Evolutionary conservation across 768 basidiomycete species (phyloP), one percentile per base, ranked within the genome.

Genomic region (Inosperma sp.): DNA sequence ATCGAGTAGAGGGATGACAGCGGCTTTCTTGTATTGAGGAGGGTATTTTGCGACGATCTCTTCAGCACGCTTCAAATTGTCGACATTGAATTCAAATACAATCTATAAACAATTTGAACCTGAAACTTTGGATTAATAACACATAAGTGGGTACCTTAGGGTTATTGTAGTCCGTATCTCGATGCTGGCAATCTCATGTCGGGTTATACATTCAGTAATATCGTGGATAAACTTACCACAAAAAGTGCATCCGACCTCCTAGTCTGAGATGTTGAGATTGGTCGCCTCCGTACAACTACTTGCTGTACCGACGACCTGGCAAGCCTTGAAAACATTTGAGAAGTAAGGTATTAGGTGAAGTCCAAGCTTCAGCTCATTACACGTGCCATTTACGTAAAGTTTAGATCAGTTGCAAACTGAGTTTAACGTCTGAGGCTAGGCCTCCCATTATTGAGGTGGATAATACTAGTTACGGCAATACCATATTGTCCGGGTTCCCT

Each of bases 11-110:
- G 96, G 96, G 65, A 99, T 97, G 59, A 92, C 86, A 23, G 96
- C 96, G 14, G 93, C 95, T 70, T 99, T 99, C 80, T 93, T 96
- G 80, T 98, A 99, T 63, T 97, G 94, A 47, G 91, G 80, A 17
- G 95, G 95, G 74, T 99, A 99, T 59, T 83, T 84, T 34, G 88
- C 77, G 67, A 98, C 90, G 71, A 98, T 88, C 66, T 91, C 86
- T 55, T 93, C 61, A 0, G 93, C 93, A 29, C 81, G 80, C 75
- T 89, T 89, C 70, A 84, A 61, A 74, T 95, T 97, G 63, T 84
- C 86, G 0, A 79, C 62, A 52, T 76, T 74, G 72, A 95, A 94
- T 59, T 87, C 80, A 69, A 99, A 99, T 9, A 88, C 79, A 70
- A 97, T 94, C 92, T 96, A 55, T 12, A 9, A 19, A 25, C 27